phyloP scores from a whole-genome alignment of 2,329 filamentous ascomycete genomes.

The Esteya vermicola region DNA sequence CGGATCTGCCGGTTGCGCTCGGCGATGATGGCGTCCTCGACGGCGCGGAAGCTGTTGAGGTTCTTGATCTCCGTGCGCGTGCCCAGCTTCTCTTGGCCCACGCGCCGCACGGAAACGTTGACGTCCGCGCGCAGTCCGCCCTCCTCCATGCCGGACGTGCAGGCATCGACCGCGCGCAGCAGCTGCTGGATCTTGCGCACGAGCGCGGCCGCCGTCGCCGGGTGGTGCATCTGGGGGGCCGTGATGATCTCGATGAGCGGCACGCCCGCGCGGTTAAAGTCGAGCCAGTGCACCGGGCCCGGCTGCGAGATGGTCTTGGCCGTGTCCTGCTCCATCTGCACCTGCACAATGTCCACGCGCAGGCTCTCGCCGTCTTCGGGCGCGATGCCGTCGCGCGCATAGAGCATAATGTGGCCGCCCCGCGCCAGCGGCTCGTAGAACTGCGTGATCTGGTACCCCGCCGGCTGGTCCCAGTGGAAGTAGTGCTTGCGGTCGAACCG shows the following conservation, averaged over 20 bases:
- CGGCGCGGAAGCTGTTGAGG: conserved; percentile 81
- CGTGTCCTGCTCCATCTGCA: conserved; percentile 96
- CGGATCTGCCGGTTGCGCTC: conserved; percentile 81
- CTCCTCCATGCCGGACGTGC: conserved; percentile 82
- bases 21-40: conserved; percentile 86
- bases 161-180: conserved; percentile 67
- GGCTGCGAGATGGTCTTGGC: conserved; percentile 80
- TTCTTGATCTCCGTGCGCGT: conserved; percentile 97
- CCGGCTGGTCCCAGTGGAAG: conserved; percentile 96
- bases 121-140: conserved; percentile 87
- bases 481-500: conserved; percentile 96
- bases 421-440: conserved; percentile 66
- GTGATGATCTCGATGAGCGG: conserved; percentile 95
- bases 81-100: conserved; percentile 44
- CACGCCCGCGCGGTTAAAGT: conserved; percentile 86
- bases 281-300: conserved; percentile 61
- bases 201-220: conserved; percentile 73
- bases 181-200: conserved; percentile 80
- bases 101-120: conserved; percentile 73
- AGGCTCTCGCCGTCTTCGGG: conserved; percentile 57
- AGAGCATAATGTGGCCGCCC: conserved; percentile 58
- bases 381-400: conserved; percentile 64
- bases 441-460: conserved; percentile 95
- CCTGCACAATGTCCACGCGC: conserved; percentile 71
- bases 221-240: conserved; percentile 72